These are phyloP conservation scores for Pseudocercospora fijiensis DNA, from an alignment of 2,329 filamentous ascomycete genomes.

Conservation along the genomic window DNA sequence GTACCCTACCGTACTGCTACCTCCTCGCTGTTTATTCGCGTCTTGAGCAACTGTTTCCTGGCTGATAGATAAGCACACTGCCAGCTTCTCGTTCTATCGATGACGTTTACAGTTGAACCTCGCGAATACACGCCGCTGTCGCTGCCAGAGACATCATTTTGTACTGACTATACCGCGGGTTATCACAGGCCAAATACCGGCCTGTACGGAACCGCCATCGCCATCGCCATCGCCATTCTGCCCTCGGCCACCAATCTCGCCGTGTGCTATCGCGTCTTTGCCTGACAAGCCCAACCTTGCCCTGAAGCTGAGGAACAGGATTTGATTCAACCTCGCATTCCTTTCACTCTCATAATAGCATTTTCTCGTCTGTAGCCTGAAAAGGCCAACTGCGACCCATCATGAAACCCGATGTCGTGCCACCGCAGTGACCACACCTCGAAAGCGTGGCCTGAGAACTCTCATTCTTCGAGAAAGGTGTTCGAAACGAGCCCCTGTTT, in stretches of 20 bases:
- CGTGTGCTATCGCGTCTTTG: not conserved
- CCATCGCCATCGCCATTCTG: not conserved
- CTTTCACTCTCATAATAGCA: not conserved
- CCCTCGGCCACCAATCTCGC: not conserved
- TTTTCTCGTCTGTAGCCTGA: not conserved
- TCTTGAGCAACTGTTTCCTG: not conserved
- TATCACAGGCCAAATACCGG: slow-evolving; percentile 6
- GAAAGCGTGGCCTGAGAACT: not conserved
- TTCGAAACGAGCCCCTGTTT: not conserved
- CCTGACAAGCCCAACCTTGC: not conserved
- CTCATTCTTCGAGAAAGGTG: not conserved
- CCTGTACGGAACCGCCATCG: not conserved
- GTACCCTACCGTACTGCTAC: too few species aligned
- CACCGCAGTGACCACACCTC: not conserved
- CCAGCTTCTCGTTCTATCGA: not conserved
- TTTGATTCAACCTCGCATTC: not conserved
- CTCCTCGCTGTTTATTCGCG: not conserved
- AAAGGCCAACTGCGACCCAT: not conserved
- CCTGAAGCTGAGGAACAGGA: slow-evolving; percentile 3
- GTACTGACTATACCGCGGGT: not conserved
- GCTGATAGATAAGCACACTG: not conserved
- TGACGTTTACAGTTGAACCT: not conserved
- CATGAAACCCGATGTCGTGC: not conserved
- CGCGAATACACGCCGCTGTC: not conserved
- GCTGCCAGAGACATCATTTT: not conserved